These are phyloP conservation scores for Xerocomus brunneocitrinus DNA, from an alignment of 768 basidiomycete species.

Conservation along the genomic window DNA sequence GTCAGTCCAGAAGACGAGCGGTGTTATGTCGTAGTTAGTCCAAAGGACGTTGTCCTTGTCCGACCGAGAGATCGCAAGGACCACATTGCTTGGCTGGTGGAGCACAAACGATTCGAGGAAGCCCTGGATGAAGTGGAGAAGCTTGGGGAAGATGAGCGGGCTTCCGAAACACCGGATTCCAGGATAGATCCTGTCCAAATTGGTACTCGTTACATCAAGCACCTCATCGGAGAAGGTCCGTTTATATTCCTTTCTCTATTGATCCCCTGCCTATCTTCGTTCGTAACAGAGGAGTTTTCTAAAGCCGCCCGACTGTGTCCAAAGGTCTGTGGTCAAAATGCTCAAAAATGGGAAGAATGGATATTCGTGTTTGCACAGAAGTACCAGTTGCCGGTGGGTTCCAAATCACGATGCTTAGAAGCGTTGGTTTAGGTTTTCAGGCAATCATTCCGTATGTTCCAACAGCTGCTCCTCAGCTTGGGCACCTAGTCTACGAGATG, in stretches of 20 bases:
- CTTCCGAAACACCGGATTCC: constrained; percentile 33
- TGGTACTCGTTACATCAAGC: constrained; percentile 81
- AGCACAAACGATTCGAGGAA: constrained; percentile 81
- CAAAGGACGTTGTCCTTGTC: constrained; percentile 84
- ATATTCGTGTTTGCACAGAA: constrained; percentile 87
- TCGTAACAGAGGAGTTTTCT: constrained; percentile 49
- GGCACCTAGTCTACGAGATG: constrained; percentile 90
- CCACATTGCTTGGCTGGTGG: constrained; percentile 89
- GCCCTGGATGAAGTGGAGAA: constrained; percentile 79
- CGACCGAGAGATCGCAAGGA: constrained; percentile 83
- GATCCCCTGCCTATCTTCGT: neutral
- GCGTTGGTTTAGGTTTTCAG: constrained; percentile 35
- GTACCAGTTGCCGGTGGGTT: constrained; percentile 67
- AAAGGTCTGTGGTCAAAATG: constrained; percentile 78
- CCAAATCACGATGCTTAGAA: neutral
- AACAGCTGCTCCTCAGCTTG: constrained; percentile 73
- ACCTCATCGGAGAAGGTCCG: constrained; percentile 78
- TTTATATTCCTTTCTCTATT: neutral
- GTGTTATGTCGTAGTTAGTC: constrained; percentile 81
- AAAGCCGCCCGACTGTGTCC: constrained; percentile 82
- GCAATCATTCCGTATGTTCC: constrained; percentile 88
- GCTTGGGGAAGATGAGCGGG: constrained; percentile 33
- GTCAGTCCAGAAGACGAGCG: constrained; percentile 32
- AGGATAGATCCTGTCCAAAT: constrained; percentile 60
- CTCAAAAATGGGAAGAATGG: constrained; percentile 92